Base-by-base conservation (phyloP, 164 flowering plant genomes). In the Chloranthus sessilifolius region DNA sequence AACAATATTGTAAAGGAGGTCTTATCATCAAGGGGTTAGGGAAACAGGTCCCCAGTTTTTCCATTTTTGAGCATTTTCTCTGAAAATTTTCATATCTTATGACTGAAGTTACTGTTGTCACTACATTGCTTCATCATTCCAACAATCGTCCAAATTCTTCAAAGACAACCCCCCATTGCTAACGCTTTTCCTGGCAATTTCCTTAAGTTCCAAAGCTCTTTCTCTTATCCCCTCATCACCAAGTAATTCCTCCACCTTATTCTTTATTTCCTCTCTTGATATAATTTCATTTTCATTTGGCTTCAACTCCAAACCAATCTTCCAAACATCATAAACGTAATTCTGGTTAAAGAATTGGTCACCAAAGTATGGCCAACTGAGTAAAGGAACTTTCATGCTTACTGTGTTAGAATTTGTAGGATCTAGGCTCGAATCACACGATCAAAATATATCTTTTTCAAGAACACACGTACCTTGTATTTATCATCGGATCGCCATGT, bases 121-220 rank as follows among this genome's bases (percentile, higher is more conserved):
- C n/a, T n/a, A n/a, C 47, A 6, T 20, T 43, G 24, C 30, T 42
- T 55, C 23, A 55, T 34, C 11, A 12, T 21, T 43, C 24, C n/a
- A 17, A 43, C 34, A 44, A 6, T 15, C 23, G 7, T 43, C 28
- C 15, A 66, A 38, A 53, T 57, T 61, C 38, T 37, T 36, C 12
- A 11, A 27, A 17, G 68, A 68, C 26, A 56, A 31, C 7, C 80
- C 82, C 17, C 65, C 71, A 61, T 72, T 61, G 17, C 36, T 49
- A 1, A 57, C 47, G 54, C 52, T 57, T 3, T 49, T 29, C 20
- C 1, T 27, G 0, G 56, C 66, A 33, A 36, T 36, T 48, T 69
- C 64, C 69, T 70, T 69, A 23, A 74, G 22, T 17, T 62, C 42
- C 21, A 58, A 7, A 5, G 70, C 64, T 20, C 75, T 74, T 17